Evolutionary conservation across 148 eudicot species (phyloP).

Genomic region (Beta vulgaris): DNA sequence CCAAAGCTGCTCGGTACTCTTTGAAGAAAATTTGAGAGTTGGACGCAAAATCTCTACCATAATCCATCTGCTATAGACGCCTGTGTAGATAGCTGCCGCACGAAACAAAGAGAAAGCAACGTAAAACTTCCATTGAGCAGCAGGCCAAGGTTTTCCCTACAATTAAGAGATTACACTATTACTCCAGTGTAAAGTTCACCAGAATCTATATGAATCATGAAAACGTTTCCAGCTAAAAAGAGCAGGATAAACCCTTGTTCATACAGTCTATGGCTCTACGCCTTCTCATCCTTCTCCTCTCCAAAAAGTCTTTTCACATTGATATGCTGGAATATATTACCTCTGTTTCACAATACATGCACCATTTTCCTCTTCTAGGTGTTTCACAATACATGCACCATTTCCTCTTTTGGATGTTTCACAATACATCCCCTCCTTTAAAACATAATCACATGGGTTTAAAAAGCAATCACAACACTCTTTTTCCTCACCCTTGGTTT

Average conservation of each 20-base stretch:
- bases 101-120: conserved; percentile 90
- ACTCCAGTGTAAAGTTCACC: neutral
- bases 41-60: conserved; percentile 46
- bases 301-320: neutral
- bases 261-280: neutral
- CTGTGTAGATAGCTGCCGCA: conserved; percentile 87
- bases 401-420: too few relatives aligned
- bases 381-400: too few relatives aligned
- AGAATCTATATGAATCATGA: conserved; percentile 5
- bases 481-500: too few relatives aligned
- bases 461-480: too few relatives aligned
- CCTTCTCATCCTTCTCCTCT: neutral
- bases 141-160: conserved; percentile 95
- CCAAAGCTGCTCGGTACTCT: too few relatives aligned
- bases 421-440: neutral
- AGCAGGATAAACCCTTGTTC: neutral
- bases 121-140: conserved; percentile 89
- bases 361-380: too few relatives aligned
- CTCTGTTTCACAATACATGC: too few relatives aligned
- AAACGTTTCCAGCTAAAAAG: neutral
- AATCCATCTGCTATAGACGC: conserved; percentile 81
- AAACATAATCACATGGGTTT: too few relatives aligned
- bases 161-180: conserved; percentile 25
- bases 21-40: neutral
- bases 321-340: too few relatives aligned